A percentile compares a stretch with the other conserved stretches of the same genome.
phyloP scores from a whole-genome alignment of 768 basidiomycete species.

The Pisolithus albus region DNA sequence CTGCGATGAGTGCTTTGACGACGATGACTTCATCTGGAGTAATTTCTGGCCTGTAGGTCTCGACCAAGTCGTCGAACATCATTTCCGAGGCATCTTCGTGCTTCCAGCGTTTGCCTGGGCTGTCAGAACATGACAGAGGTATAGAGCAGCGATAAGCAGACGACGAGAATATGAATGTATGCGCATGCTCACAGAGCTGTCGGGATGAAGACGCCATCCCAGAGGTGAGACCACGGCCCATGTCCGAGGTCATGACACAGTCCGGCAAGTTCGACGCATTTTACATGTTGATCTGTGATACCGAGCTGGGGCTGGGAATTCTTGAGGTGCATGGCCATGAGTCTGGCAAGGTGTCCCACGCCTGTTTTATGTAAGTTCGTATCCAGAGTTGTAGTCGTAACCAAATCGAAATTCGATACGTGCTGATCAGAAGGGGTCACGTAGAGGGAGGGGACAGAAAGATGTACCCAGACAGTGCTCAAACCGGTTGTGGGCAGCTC shows the following conservation, averaged over 20 bases:
- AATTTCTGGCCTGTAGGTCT: conserved; percentile 48
- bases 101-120: conserved; percentile 49
- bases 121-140: conserved; percentile 13
- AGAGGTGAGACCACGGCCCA: conserved; percentile 83
- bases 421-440: not conserved
- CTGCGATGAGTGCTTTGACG: conserved; percentile 75
- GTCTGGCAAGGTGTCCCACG: conserved; percentile 65
- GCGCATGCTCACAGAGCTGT: conserved; percentile 44
- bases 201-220: conserved; percentile 72
- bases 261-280: conserved; percentile 74
- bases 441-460: not conserved
- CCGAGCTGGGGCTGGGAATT: conserved; percentile 51
- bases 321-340: conserved; percentile 51
- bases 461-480: conserved; percentile 73
- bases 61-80: conserved; percentile 71
- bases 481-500: conserved; percentile 76
- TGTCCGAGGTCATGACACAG: conserved; percentile 83
- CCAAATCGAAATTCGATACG: no score
- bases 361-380: conserved; percentile 34
- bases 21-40: conserved; percentile 44
- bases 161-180: not conserved
- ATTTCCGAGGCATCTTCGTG: conserved; percentile 78
- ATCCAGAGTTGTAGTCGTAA: no score
- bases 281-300: conserved; percentile 66
- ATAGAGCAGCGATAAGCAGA: not conserved